These are phyloP conservation scores for Amphirosellinia nigrospora DNA, from an alignment of 495 filamentous ascomycete genomes.

Conservation along the genomic window DNA sequence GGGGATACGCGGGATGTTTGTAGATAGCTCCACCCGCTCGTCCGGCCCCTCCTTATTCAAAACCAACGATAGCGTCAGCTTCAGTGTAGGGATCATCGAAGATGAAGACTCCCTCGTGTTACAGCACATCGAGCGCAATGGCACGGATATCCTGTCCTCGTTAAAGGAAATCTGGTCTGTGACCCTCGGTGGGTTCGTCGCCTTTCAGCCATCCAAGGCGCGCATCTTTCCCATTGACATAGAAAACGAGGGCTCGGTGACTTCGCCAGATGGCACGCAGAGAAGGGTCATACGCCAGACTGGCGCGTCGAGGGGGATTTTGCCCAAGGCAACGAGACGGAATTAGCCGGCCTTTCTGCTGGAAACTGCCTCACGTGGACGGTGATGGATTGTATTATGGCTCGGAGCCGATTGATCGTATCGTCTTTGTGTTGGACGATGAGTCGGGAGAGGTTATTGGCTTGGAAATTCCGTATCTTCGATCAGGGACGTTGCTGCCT, in stretches of 20 bases:
- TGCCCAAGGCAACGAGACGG: neutral
- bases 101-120: conserved; percentile 41
- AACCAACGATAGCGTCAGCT: neutral
- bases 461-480: conserved; percentile 40
- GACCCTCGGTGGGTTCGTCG: conserved; percentile 22
- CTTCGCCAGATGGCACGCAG: neutral
- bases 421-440: conserved; percentile 47
- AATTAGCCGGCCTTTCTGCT: conserved; percentile 25
- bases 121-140: conserved; percentile 44
- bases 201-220: conserved; percentile 12
- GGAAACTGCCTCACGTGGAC: conserved; percentile 46
- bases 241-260: neutral
- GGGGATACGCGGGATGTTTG: conserved; percentile 35
- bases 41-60: neutral
- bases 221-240: conserved; percentile 10
- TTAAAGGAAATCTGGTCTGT: conserved; percentile 17
- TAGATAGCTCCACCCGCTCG: neutral
- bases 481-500: neutral
- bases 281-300: neutral
- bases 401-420: conserved; percentile 41
- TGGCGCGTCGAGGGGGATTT: conserved; percentile 9
- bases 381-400: conserved; percentile 42
- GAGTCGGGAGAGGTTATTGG: conserved; percentile 37
- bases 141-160: conserved; percentile 37
- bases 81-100: conserved; percentile 20